A percentile compares a stretch with the other conserved stretches of the same genome.
Evolutionary conservation across 805 yeast species (phyloP).

Genomic region (Pichia pseudocactophila): DNA sequence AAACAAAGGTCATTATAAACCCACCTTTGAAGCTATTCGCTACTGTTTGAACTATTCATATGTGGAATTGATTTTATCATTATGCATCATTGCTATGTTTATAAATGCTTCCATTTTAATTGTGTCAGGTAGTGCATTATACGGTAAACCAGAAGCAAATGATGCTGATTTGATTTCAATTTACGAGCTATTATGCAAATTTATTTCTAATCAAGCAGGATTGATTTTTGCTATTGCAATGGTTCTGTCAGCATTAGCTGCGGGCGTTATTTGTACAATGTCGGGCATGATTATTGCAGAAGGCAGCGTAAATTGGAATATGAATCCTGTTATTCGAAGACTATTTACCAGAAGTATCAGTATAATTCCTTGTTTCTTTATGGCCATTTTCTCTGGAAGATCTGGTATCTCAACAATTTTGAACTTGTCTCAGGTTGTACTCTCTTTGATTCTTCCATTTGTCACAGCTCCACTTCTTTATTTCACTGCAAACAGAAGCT

Average conservation of each 20-base stretch:
- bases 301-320: slow-evolving; percentile 77
- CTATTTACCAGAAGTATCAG: slow-evolving; percentile 70
- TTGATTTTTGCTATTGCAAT: slow-evolving; percentile 78
- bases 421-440: slow-evolving; percentile 78
- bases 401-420: slow-evolving; percentile 63
- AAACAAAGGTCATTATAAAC: slow-evolving; percentile 39
- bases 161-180: slow-evolving; percentile 80
- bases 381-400: slow-evolving; percentile 65
- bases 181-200: slow-evolving; percentile 49
- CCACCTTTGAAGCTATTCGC: slow-evolving; percentile 62
- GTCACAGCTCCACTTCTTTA: slow-evolving; percentile 78
- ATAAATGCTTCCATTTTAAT: slow-evolving; percentile 79
- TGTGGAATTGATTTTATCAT: slow-evolving; percentile 58
- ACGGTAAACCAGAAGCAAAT: slow-evolving; percentile 57
- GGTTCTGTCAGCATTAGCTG: slow-evolving; percentile 78
- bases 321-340: slow-evolving; percentile 75
- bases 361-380: slow-evolving; percentile 69
- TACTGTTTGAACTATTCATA: slow-evolving; percentile 68
- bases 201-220: slow-evolving; percentile 71
- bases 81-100: slow-evolving; percentile 74
- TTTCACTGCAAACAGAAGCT: slow-evolving; percentile 60
- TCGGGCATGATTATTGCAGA: slow-evolving; percentile 91
- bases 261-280: slow-evolving; percentile 88
- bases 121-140: slow-evolving; percentile 73
- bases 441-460: slow-evolving; percentile 76